Base-by-base conservation (phyloP, 768 basidiomycete genomes). In the Boletellus sp. region DNA sequence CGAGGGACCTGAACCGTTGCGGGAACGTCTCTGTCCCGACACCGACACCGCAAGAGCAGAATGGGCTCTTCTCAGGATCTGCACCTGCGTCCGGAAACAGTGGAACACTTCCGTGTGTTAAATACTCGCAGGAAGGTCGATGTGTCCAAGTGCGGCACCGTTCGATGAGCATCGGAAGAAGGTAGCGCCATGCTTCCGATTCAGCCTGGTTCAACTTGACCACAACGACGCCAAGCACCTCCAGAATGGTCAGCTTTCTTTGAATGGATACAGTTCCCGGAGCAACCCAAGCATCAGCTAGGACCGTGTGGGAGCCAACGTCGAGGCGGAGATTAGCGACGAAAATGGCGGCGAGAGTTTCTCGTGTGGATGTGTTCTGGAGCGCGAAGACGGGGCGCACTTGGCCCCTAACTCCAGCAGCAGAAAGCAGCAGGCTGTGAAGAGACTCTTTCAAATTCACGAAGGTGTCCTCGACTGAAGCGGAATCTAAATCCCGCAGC, bases 91-190 rank as follows among this genome's bases (percentile, higher is more conserved):
- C 69, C 6, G 56, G 50, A 37, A 65, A 63, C 4, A 76, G 62
- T 0, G 80, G 79, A 19, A 79, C 63, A 15, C 13, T 35, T 6
- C 55, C 42, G 48, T 68, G 34, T 42, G 52, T 16, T 16, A 54
- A n/a, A 57, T 82, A 83, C 60, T 78, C 77, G 67, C 83, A 84
- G 16, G 61, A 61, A 3, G 58, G 32, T 15, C 50, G 56, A 58
- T 84, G 82, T 9, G 61, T 56, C 81, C 81, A 83, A 0, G 65
- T 70, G 22, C 79, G 73, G 50, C 80, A 80, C 34, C 79, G 74
- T 58, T 83, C 83, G 3, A 72, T 72, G 26, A 79, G 56, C 7
- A 68, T 66, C 4, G 80, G 81, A 2, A 83, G 60, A 23, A 81
- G 70, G 47, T 75, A 68, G 41, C 75, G 74, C 83, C 80, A 84